Percentiles rank a stretch among this genome's conserved stretches.
Evolutionary conservation across 371 early-diverging fungal species (phyloP).

Genomic region (Lichtheimia hyalospora): DNA sequence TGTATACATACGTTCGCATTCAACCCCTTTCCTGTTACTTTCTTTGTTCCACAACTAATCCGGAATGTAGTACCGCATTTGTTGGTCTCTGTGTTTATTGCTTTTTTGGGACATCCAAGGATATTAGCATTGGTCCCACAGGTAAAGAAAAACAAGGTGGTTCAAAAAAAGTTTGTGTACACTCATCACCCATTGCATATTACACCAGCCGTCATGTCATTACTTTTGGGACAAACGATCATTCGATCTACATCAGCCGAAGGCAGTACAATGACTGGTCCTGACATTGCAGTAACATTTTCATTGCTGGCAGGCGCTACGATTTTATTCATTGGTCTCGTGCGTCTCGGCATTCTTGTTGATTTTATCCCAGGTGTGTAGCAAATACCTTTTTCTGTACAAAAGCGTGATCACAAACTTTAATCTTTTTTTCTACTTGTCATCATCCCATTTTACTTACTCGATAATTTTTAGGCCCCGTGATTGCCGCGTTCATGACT

Average conservation of each 20-base stretch:
- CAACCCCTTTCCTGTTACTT: neutral
- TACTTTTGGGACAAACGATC: slow-evolving; percentile 73
- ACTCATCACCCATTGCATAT: neutral
- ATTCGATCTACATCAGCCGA: slow-evolving; percentile 30
- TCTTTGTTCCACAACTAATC: neutral
- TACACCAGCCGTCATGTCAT: slow-evolving; percentile 72
- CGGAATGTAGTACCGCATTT: slow-evolving; percentile 48
- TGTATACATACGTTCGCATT: neutral
- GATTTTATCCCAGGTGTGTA: slow-evolving; percentile 77
- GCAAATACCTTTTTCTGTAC: neutral
- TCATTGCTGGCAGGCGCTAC: slow-evolving; percentile 64
- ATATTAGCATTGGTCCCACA: slow-evolving; percentile 86
- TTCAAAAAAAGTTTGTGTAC: neutral
- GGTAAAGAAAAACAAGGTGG: slow-evolving; percentile 17
- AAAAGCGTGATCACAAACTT: neutral
- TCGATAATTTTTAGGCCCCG: slow-evolving; percentile 44
- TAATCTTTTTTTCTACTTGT: neutral
- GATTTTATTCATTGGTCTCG: slow-evolving; percentile 68
- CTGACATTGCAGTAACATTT: slow-evolving; percentile 55
- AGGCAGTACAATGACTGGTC: slow-evolving; percentile 34
- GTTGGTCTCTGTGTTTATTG: slow-evolving; percentile 79
- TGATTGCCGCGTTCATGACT: slow-evolving; percentile 68
- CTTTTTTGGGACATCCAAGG: slow-evolving; percentile 83
- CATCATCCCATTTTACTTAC: neutral
- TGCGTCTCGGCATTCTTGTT: slow-evolving; percentile 81